Conservation (phyloP, 2,329 filamentous ascomycete species). For the Fusarium oxysporum region DNA sequence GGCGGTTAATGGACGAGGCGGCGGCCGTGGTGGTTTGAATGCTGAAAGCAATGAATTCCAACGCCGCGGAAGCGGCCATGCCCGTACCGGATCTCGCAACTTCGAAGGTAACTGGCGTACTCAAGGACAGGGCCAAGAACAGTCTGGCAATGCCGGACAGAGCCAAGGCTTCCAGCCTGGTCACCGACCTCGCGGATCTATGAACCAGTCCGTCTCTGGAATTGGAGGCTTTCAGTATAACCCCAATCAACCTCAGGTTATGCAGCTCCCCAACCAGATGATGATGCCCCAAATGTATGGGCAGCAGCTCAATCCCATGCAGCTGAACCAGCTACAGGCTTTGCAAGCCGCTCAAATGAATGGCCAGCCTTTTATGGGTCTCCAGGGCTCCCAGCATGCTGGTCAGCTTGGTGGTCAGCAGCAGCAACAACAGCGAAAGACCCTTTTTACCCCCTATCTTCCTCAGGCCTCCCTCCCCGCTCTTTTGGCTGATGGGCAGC, state of each 20-base stretch:
- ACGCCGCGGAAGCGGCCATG: constrained; percentile 84
- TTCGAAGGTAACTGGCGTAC: constrained; percentile 99
- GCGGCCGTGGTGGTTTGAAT: constrained; percentile 75
- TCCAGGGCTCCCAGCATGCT: constrained; percentile 78
- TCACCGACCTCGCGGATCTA: constrained; percentile 85
- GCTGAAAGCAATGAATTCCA: constrained; percentile 70
- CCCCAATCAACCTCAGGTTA: constrained; percentile 83
- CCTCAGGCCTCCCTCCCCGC: constrained; percentile 94
- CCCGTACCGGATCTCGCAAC: constrained; percentile 86
- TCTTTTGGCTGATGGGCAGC: constrained; percentile 88
- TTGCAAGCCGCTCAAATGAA: constrained; percentile 89
- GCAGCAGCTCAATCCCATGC: constrained; percentile 89
- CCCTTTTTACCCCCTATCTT: constrained; percentile 96
- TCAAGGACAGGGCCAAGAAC: constrained; percentile 74
- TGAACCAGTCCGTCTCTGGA: constrained; percentile 86
- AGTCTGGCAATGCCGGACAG: constrained; percentile 60
- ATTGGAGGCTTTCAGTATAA: constrained; percentile 89
- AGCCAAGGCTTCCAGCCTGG: constrained; percentile 87
- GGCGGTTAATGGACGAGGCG: constrained; percentile 79
- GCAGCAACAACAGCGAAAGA: constrained; percentile 94
- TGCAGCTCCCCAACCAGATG: constrained; percentile 88
- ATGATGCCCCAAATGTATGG: constrained; percentile 87
- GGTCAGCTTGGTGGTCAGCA: constrained; percentile 73
- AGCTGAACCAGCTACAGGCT: constrained; percentile 90
- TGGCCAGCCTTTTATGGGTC: constrained; percentile 77